Evolutionary conservation across 2,329 filamentous ascomycete species (phyloP), one percentile per base, ranked within the genome.

Genomic region (Cladosporium colombiae): DNA sequence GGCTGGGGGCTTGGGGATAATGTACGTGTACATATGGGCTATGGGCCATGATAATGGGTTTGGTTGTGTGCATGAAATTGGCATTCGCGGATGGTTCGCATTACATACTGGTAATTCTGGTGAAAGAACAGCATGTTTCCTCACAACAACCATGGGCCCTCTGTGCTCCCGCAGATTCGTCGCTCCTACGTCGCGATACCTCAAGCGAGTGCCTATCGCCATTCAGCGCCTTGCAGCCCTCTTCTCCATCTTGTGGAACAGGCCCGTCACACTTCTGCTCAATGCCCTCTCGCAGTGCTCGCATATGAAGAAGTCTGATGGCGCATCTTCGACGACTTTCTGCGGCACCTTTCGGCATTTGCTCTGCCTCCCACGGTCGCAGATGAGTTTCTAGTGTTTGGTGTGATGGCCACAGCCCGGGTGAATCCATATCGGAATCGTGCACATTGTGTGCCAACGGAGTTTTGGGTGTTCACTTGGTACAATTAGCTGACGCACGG

Each of bases 371-470:
- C 40, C 58, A 25, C 37, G 27, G 18, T 50, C 40, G 58, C 44
- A 61, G 27, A 52, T 14, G 6, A 35, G 5, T n/a, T 25, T 61
- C 7, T 50, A 18, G 27, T 33, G 44, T 6, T 49, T 31, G 29
- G 44, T 50, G 18, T 61, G 27, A n/a, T 61, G 58, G 58, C 58
- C 58, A 14, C 58, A 61, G 40, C 58, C 29, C 35, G 58, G 58
- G 58, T 61, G 44, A 21, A 49, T 25, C 58, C 35, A 59, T 7
- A 59, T n/a, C 2, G 56, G 56, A 29, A 59, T 33, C 18, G 25
- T 21, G 52, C 52, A 55, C 52, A 55, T 55, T 14, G 52, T 21
- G 52, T 4, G 27, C 18, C 33, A 29, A 31, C 33, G 52, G 27
- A 13, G 0, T 10, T 18, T 33, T 55, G 52, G n/a, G 27, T 55